A percentile compares a stretch with the other conserved stretches of the same genome.
These are phyloP conservation scores for Coix lacrymajobi DNA, from an alignment of 176 grass and related monocot genomes.

Conservation along the genomic window DNA sequence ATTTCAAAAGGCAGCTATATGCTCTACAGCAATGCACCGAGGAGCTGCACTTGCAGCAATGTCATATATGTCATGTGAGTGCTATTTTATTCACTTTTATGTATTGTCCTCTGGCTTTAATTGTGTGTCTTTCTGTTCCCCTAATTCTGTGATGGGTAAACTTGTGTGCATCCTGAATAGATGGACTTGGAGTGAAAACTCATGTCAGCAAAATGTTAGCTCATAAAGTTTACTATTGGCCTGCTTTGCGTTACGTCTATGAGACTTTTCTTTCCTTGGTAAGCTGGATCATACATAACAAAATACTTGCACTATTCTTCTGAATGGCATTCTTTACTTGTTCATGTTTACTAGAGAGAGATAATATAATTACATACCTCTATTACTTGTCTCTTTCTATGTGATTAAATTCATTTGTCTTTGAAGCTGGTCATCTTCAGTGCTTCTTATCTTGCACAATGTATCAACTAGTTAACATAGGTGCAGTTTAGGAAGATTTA, in stretches of 20 bases:
- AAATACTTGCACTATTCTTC: neutral
- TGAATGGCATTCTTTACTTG: neutral
- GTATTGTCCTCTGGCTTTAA: neutral
- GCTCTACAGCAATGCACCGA: slow-evolving; percentile 88
- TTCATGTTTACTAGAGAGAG: neutral
- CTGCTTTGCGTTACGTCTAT: neutral
- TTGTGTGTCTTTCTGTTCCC: neutral
- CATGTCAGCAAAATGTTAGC: neutral
- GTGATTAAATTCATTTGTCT: neutral
- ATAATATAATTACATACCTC: neutral
- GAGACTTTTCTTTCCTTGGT: neutral
- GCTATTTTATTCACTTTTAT: slow-evolving; percentile 16
- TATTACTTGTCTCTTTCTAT: neutral
- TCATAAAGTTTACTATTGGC: neutral
- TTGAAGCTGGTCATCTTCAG: neutral
- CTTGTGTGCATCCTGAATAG: neutral
- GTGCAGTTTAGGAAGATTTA: neutral
- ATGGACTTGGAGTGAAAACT: neutral
- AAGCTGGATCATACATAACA: neutral
- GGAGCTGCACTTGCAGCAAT: slow-evolving; percentile 84
- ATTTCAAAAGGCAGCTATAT: slow-evolving; percentile 86
- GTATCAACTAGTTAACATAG: neutral
- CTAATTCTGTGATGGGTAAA: neutral
- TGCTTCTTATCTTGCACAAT: neutral
- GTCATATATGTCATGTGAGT: slow-evolving; percentile 94